Percentiles rank a stretch among this genome's conserved stretches.
Evolutionary conservation across 306 rosid genomes (phyloP).

Genomic region (Luffa aegyptiaca): DNA sequence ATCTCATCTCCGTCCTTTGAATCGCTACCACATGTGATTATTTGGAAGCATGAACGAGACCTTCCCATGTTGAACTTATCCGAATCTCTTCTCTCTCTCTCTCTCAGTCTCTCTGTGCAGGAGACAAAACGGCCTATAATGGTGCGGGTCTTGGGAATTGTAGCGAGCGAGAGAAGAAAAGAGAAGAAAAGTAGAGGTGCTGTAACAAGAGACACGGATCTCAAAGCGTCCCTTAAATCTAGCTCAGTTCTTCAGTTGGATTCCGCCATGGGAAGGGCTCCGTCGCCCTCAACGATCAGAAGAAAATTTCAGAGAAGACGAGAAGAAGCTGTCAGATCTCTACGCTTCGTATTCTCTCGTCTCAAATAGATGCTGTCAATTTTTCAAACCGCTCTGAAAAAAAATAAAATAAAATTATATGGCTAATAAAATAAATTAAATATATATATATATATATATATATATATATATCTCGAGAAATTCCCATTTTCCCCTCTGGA

Average conservation of each 20-base stretch:
- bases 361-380: slow-evolving; percentile 1
- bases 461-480: background rate
- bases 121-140: slow-evolving; percentile 19
- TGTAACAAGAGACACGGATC: slow-evolving; percentile 39
- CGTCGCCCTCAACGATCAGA: slow-evolving; percentile 16
- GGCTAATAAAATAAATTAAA: too few relatives aligned
- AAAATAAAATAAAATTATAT: background rate
- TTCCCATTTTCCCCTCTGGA: background rate
- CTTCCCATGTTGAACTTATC: slow-evolving; percentile 36
- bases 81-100: slow-evolving; percentile 12
- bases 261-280: slow-evolving; percentile 39
- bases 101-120: background rate
- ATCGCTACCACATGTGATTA: slow-evolving; percentile 64
- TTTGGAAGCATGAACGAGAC: slow-evolving; percentile 71
- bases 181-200: slow-evolving; percentile 3
- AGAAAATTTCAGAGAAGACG: slow-evolving; percentile 15
- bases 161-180: slow-evolving; percentile 4
- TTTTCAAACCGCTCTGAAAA: background rate
- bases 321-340: slow-evolving; percentile 31
- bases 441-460: too few relatives aligned
- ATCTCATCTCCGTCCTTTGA: slow-evolving; percentile 42
- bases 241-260: slow-evolving; percentile 23
- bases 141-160: slow-evolving; percentile 45
- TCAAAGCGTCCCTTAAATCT: slow-evolving; percentile 43
- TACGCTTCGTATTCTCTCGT: slow-evolving; percentile 1